Percentiles rank a stretch among this genome's conserved stretches.
Evolutionary conservation across 768 basidiomycete species (phyloP).

Genomic region (Sutorius australiensis): DNA sequence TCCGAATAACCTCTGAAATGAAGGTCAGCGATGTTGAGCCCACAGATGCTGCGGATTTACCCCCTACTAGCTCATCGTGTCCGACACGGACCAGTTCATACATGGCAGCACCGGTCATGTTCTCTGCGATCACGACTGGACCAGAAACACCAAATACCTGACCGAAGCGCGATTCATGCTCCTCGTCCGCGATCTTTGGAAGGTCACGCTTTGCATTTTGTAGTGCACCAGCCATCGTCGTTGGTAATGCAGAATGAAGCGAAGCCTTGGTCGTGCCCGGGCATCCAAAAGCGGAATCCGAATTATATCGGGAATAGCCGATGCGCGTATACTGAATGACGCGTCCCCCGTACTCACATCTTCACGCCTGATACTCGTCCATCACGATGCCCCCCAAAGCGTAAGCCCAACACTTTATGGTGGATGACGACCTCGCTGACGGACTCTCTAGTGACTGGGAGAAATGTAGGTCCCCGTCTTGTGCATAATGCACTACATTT

Average conservation of each 20-base stretch:
- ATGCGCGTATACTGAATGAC: conserved; percentile 32
- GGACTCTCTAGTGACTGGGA: conserved; percentile 82
- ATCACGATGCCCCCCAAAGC: conserved; percentile 87
- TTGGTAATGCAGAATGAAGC: conserved; percentile 4
- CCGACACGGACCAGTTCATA: conserved; percentile 98
- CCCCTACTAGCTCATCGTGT: conserved; percentile 97
- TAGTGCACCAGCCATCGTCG: conserved; percentile 85
- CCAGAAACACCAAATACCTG: conserved; percentile 95
- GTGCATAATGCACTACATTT: neutral
- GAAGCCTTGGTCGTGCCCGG: neutral
- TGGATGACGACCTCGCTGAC: conserved; percentile 5
- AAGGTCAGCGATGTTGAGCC: conserved; percentile 9
- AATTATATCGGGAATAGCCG: conserved; percentile 27
- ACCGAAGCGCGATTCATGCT: conserved; percentile 81
- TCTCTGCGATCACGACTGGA: conserved; percentile 94
- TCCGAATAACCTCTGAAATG: conserved; percentile 90
- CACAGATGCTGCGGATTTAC: conserved; percentile 40
- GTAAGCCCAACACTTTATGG: conserved; percentile 47
- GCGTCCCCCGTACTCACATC: conserved; percentile 29
- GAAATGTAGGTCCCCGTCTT: conserved; percentile 64
- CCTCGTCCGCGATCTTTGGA: conserved; percentile 86
- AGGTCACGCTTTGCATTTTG: conserved; percentile 86
- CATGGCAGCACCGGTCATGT: conserved; percentile 96
- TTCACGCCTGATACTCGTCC: conserved; percentile 22
- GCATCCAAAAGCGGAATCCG: conserved; percentile 28